Conservation (phyloP, 306 rosid genomes). For the Pyrus bretschneideri region DNA sequence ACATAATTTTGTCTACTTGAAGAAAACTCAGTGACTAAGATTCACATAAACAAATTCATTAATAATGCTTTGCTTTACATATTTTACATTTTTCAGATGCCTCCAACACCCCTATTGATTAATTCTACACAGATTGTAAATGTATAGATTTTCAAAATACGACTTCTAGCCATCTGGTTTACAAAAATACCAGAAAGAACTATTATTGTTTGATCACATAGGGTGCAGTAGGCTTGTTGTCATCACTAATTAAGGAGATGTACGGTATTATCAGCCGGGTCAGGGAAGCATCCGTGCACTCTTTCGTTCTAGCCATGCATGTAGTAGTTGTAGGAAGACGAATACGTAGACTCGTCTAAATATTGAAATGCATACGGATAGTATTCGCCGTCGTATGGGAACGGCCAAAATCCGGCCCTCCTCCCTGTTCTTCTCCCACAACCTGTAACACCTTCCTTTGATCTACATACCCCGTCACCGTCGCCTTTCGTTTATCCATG, state of each 20-base stretch:
- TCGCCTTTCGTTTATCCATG: conserved; percentile 67
- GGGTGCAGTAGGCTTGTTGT: conserved; percentile 66
- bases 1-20: too few species aligned
- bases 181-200: conserved; percentile 26
- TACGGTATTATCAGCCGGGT: conserved; percentile 54
- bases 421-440: conserved; percentile 67
- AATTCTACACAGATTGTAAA: too few species aligned
- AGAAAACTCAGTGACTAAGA: fast-evolving
- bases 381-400: conserved; percentile 64
- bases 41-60: too few species aligned
- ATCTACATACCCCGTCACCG: conserved; percentile 53
- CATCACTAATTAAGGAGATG: conserved; percentile 61
- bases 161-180: conserved; percentile 40
- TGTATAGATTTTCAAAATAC: too few species aligned
- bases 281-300: conserved; percentile 58
- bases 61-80: too few species aligned
- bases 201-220: conserved; percentile 31
- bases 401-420: conserved; percentile 75
- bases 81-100: too few species aligned
- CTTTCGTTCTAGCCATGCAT: conserved; percentile 56
- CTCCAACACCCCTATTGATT: too few species aligned
- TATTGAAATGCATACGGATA: conserved; percentile 56
- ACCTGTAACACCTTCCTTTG: conserved; percentile 46
- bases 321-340: conserved; percentile 59
- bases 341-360: conserved; percentile 49